Conservation (phyloP, 2,329 filamentous ascomycete genomes). For the Sarocladiaceae sp. region DNA sequence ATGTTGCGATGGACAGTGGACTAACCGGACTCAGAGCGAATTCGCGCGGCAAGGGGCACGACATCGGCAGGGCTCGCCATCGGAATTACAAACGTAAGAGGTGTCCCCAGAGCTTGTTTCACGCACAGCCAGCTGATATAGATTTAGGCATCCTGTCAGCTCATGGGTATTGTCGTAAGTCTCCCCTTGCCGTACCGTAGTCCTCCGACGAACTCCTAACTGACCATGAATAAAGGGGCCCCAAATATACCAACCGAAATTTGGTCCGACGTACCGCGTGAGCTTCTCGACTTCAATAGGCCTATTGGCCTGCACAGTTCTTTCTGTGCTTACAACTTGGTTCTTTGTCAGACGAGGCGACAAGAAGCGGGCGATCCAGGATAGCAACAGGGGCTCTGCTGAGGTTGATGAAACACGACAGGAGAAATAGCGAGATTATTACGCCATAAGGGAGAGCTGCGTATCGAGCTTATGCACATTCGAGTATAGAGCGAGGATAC, state of each 20-base stretch:
- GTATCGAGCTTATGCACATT: no score
- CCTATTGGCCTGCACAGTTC: background rate
- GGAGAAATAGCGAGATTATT: no score
- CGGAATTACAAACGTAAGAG: constrained; percentile 26
- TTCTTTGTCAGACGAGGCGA: background rate
- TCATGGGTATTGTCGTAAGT: constrained; percentile 28
- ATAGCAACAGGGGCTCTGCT: background rate
- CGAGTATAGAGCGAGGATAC: no score
- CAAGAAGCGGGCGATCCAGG: background rate
- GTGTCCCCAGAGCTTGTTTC: background rate
- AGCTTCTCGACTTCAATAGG: constrained; percentile 1
- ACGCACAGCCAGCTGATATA: background rate
- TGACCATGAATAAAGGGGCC: constrained; percentile 16
- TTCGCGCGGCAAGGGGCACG: constrained; percentile 30
- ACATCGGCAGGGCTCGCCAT: constrained; percentile 31
- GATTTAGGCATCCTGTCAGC: constrained; percentile 15
- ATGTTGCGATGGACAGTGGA: background rate
- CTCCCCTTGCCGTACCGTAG: background rate
- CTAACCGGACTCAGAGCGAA: constrained; percentile 20
- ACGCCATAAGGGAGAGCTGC: no score
- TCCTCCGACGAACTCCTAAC: background rate
- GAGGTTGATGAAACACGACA: no score
- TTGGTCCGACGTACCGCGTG: constrained; percentile 30
- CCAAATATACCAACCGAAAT: constrained; percentile 32
- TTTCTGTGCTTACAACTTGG: background rate